A percentile compares a stretch with the other conserved stretches of the same genome.
These are phyloP conservation scores for Fusarium verticillioides DNA, from an alignment of 2,329 filamentous ascomycete species.

Conservation along the genomic window DNA sequence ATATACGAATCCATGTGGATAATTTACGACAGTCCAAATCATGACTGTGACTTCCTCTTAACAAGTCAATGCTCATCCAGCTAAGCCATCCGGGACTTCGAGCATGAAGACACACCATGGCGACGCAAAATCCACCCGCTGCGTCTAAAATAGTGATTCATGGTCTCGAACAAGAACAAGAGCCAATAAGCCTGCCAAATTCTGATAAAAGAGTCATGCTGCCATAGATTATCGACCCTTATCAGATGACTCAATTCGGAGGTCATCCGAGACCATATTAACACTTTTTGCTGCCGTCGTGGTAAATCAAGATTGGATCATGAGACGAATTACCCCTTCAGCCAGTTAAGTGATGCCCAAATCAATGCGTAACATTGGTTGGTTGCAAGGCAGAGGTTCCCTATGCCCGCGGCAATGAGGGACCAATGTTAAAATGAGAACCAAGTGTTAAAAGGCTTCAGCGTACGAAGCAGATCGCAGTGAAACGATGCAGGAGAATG, in stretches of 20 bases:
- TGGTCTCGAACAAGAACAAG: background rate
- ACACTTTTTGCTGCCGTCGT: background rate
- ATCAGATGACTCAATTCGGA: background rate
- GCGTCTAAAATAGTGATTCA: background rate
- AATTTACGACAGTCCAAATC: slow-evolving; percentile 47
- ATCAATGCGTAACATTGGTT: background rate
- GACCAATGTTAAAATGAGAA: background rate
- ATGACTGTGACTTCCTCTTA: slow-evolving; percentile 21
- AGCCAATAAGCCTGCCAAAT: background rate
- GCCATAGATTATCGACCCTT: slow-evolving; percentile 7
- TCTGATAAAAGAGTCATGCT: background rate
- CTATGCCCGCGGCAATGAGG: background rate
- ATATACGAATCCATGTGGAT: slow-evolving; percentile 53
- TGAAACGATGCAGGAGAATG: background rate
- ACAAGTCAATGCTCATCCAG: slow-evolving; percentile 10
- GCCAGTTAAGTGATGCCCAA: background rate
- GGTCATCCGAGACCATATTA: background rate
- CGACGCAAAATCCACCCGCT: background rate
- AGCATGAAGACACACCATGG: background rate
- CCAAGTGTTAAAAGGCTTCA: background rate
- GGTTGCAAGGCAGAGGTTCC: background rate
- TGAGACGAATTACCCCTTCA: background rate
- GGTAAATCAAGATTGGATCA: background rate
- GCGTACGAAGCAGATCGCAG: background rate
- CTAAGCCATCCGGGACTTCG: background rate